These are phyloP conservation scores for Aspergillus sp. DNA, from an alignment of 2,329 filamentous ascomycete genomes.

Conservation along the genomic window DNA sequence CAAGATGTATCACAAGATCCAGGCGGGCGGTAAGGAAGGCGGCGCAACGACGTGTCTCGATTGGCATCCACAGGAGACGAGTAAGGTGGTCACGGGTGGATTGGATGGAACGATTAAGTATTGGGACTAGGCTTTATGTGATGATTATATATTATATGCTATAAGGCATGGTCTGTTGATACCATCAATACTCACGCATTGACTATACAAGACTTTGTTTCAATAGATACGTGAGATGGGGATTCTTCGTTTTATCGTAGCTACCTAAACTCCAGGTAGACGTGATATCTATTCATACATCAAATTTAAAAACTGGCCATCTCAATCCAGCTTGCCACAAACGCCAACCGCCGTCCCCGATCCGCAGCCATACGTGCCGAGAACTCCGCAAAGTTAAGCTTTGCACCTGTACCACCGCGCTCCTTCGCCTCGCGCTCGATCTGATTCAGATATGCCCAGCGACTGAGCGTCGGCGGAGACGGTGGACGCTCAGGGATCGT, in stretches of 20 bases:
- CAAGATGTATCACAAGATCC: conserved; percentile 97
- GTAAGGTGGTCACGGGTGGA: conserved; percentile 87
- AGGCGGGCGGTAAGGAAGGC: conserved; percentile 65
- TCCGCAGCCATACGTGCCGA: conserved; percentile 68
- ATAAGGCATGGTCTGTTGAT: neutral
- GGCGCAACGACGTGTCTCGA: conserved; percentile 79
- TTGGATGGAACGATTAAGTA: conserved; percentile 85
- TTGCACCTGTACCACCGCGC: conserved; percentile 72
- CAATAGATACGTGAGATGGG: too few species aligned
- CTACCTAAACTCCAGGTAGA: neutral
- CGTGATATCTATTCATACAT: neutral
- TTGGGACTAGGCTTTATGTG: conserved; percentile 70
- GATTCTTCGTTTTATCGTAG: too few species aligned
- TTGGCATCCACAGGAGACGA: conserved; percentile 98
- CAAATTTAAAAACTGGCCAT: conserved; percentile 57
- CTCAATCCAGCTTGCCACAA: conserved; percentile 89
- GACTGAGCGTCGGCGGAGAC: conserved; percentile 38
- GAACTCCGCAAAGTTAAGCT: conserved; percentile 77
- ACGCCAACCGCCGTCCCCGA: conserved; percentile 67
- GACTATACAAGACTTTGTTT: too few species aligned
- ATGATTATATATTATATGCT: neutral
- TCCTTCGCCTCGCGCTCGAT: conserved; percentile 66
- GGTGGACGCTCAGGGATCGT: conserved; percentile 15
- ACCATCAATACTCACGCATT: neutral
- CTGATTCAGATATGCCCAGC: conserved; percentile 53